Base-by-base conservation (phyloP, 2,329 filamentous ascomycete genomes). In the Alternaria dauci region DNA sequence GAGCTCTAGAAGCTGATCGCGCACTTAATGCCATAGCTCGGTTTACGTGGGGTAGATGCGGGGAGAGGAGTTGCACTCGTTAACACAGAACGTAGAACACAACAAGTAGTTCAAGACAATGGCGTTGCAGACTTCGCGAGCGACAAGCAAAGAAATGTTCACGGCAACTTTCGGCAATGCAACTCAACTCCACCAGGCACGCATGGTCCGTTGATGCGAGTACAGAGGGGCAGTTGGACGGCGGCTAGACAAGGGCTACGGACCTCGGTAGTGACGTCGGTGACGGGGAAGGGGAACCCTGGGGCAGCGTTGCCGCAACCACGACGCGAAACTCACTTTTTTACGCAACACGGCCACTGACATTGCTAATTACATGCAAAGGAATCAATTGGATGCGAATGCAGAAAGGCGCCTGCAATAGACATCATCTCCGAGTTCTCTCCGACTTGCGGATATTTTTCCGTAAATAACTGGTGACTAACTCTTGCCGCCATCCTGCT, bases 21-120 rank as follows among this genome's bases (percentile, higher is more conserved):
- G 89, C 79, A 71, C 86, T 88, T 78, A 91, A 81, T 55, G 89
- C 86, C 89, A 92, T 91, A 63, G 73, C 78, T 71, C 48, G 36
- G 34, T 65, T 62, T 59, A 57, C 66, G 71, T 69, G 73, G 71
- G 73, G 70, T 72, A 72, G 68, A 63, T 67, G 70, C 59, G 67
- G 70, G 68, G 63, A 67, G 57, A 12, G 30, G 50, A 61, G 55
- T 57, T 65, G 63, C 32, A 52, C 55, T 43, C 59, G 59, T 61
- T 46, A 65, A 54, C 57, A 62, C 61, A 54, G 8, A 36, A 26
- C 43, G 28, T 38, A 52, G 28, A 48, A 59, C 38, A 46, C 42
- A 43, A 43, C 38, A 34, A 56, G 20, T 42, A 42, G 20, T 42
- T 42, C 59, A 60, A 52, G 51, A 62, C 14, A 47, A 39, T 38